phyloP scores from a whole-genome alignment of 768 basidiomycete genomes.

The Suillus weaverae region DNA sequence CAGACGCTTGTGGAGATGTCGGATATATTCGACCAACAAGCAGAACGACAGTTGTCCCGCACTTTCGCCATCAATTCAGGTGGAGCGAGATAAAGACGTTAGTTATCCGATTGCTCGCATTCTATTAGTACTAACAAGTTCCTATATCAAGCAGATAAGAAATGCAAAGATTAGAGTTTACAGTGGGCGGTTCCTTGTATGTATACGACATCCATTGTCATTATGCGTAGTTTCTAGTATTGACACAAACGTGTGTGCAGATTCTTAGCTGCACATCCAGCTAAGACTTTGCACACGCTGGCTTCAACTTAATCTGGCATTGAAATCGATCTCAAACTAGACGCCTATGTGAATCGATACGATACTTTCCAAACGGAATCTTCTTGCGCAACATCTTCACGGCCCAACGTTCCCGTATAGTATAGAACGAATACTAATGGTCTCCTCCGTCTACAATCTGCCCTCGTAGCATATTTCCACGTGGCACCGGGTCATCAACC shows the following conservation, averaged over 20 bases:
- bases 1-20: slow-evolving; percentile 38
- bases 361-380: not conserved
- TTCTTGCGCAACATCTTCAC: not conserved
- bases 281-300: not conserved
- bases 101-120: not conserved
- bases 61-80: not conserved
- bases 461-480: not conserved
- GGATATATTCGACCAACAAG: not conserved
- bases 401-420: not conserved
- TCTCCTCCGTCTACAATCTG: not conserved
- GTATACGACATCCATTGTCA: not conserved
- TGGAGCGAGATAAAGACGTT: not conserved
- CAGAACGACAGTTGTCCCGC: not conserved
- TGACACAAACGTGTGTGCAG: not conserved
- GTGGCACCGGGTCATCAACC: not conserved
- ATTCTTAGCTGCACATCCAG: no score
- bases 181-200: not conserved
- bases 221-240: not conserved
- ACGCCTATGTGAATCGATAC: no score
- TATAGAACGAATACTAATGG: not conserved
- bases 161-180: not conserved
- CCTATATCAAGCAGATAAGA: not conserved
- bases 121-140: not conserved
- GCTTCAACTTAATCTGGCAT: not conserved
- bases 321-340: not conserved